Percentiles rank a stretch among this genome's conserved stretches.
Conservation (phyloP, 805 yeast genomes). For the Candida sakaeoensis region DNA sequence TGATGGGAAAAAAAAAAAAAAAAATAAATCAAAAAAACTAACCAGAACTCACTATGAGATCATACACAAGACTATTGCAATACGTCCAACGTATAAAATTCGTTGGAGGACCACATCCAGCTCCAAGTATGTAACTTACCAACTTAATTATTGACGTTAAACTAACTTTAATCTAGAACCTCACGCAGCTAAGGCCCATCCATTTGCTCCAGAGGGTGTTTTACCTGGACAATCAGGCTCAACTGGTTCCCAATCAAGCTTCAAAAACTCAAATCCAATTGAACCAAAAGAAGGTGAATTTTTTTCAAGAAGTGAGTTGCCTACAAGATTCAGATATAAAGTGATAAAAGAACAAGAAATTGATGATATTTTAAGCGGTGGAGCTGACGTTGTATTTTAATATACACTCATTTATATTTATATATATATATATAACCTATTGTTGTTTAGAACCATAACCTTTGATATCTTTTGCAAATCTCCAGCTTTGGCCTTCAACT, state of each 20-base stretch:
- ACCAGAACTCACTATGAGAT: slow-evolving; percentile 25
- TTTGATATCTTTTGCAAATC: slow-evolving; percentile 78
- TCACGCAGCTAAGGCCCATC: slow-evolving; percentile 27
- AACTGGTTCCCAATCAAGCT: slow-evolving; percentile 6
- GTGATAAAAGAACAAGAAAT: slow-evolving; percentile 64
- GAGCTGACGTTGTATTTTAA: slow-evolving; percentile 60
- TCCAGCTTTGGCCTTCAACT: slow-evolving; percentile 82
- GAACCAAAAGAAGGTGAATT: slow-evolving; percentile 39
- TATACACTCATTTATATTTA: neutral
- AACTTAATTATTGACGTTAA: neutral
- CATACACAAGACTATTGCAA: slow-evolving; percentile 29
- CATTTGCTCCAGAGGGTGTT: slow-evolving; percentile 42
- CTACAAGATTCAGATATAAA: slow-evolving; percentile 69
- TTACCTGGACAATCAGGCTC: slow-evolving; percentile 27
- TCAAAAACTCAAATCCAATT: slow-evolving; percentile 32
- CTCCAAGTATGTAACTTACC: slow-evolving; percentile 38
- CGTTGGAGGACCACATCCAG: slow-evolving; percentile 73
- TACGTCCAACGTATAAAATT: slow-evolving; percentile 78
- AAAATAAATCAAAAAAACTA: neutral
- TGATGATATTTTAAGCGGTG: slow-evolving; percentile 77
- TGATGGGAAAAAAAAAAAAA: too few relatives aligned
- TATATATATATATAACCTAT: slow-evolving; percentile 13
- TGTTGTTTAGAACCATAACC: slow-evolving; percentile 82
- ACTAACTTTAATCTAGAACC: slow-evolving; percentile 10
- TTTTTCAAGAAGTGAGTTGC: slow-evolving; percentile 61